Percentiles rank a stretch among this genome's conserved stretches.
These are phyloP conservation scores for Lepidium sativum DNA, from an alignment of 345 rosid genomes.

Conservation along the genomic window DNA sequence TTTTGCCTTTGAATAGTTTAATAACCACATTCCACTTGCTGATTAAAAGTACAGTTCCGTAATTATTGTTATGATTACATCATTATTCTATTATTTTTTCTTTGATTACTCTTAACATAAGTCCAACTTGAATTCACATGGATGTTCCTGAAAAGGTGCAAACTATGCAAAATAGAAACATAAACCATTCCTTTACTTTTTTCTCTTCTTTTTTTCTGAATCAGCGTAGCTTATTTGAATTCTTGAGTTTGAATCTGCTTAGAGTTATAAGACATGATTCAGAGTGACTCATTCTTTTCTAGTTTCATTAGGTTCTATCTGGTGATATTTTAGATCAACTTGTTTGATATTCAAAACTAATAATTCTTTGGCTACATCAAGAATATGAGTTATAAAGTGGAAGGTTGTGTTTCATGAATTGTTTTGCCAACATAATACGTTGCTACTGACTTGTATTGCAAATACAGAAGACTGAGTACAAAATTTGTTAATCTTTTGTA, in stretches of 20 bases:
- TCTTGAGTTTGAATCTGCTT: background rate
- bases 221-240: background rate
- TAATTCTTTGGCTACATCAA: background rate
- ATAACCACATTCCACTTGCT: conserved; percentile 18
- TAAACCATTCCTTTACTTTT: background rate
- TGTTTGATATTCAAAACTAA: background rate
- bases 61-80: background rate
- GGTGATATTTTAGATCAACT: background rate
- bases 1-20: conserved; percentile 8
- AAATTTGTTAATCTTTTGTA: background rate
- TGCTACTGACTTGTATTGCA: background rate
- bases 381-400: background rate
- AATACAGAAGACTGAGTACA: background rate
- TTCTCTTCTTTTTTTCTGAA: background rate
- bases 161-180: background rate
- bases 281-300: background rate
- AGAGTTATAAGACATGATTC: background rate
- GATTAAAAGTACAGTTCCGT: conserved; percentile 22
- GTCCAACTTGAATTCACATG: conserved; percentile 7
- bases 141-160: conserved; percentile 14
- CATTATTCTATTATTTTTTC: background rate
- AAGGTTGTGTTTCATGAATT: background rate
- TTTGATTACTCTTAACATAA: conserved; percentile 6
- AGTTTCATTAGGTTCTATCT: background rate
- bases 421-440: background rate